Base-by-base conservation (phyloP, 805 yeast species). In the Candida pseudofarinosa region DNA sequence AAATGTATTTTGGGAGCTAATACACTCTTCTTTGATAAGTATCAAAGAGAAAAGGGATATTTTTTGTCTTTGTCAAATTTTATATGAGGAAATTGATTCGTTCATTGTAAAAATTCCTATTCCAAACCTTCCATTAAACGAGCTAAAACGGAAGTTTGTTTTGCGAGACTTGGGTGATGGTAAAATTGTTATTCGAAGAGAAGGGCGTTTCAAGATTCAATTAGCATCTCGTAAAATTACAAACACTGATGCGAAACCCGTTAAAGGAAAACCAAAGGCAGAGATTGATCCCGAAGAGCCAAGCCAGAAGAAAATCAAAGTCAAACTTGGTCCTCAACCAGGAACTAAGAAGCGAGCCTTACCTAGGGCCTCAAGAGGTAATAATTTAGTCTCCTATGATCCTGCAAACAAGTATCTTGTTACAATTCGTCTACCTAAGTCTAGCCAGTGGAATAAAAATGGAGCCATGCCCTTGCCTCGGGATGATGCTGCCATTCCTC, bases 1-100 rank as follows among this genome's bases (percentile, higher is more conserved):
- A 41, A 53, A 57, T 2, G 74, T 76, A 6, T 52, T 93, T 1
- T 89, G 97, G 97, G 70, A 74, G 35, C 71, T 81, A 7, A 59
- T 89, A 6, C 85, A 82, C 51, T 71, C 85, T 0, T 79, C 85
- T 1, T 59, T 82, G 19, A 46, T 83, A 15, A 74, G 85, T 10
- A 62, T 87, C 1, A 64, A 76, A 34, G 81, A 81, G 28, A 79
- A 81, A 49, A 72, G 90, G 44, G 60, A 73, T 30, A 54, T 91
- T 6, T 81, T 85, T 50, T 85, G 80, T 44, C 54, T 87, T 3
- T 70, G 86, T 40, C 79, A 80, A 34, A 74, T 91, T 6, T 62
- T 91, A 19, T 86, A 79, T 52, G 75, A 75, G 33, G 77, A 89
- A 4, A 62, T 67, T 23, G 82, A 85, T 48, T 70, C 79, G 2